Base-by-base conservation (phyloP, 2,329 filamentous ascomycete species). In the Diplocarpon rosae region DNA sequence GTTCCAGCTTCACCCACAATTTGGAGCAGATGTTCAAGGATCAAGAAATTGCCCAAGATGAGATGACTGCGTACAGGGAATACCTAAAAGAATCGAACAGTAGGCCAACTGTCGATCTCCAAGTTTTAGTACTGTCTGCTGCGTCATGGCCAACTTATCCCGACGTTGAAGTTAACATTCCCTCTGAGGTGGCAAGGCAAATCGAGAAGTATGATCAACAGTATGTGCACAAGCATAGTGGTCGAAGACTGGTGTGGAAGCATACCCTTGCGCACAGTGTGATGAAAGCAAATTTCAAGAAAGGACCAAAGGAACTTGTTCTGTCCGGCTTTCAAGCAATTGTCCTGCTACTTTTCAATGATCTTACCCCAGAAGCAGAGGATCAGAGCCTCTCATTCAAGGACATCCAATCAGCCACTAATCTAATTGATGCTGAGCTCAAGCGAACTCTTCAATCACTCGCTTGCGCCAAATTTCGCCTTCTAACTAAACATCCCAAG, bases 1-100 rank as follows among this genome's bases (percentile, higher is more conserved):
- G 92, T 32, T 83, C 85, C 12, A 85, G 78, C 55, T 96, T 98
- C 62, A 98, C 92, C 0, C 89, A 95, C 61, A 98, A 98, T 58
- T 72, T 99, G 0, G 93, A 99, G 65, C 86, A 90, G 51, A 99
- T 99, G 92, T 98, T 99, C 70, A 95, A 94, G 63, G 92, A 99
- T 59, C 87, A 96, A 63, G 89, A 95, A 60, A 73, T 95, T 15
- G 85, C 85, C 11, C 83, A 84, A 49, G 92, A 96, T 56, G 90
- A 96, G 61, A 94, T 96, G 83, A 67, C 74, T n/a, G 78, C 83
- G 0, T 98, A 94, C 67, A 92, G 83, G 63, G 73, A 65, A 63
- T 88, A 64, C 7, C 49, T 60, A 5, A 67, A 75, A 37, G 72
- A 76, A 50, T 72, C 75, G 28, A 54, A 29, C 16, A 35, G 56